phyloP scores from a whole-genome alignment of 768 basidiomycete species.

The Zangia roseola region DNA sequence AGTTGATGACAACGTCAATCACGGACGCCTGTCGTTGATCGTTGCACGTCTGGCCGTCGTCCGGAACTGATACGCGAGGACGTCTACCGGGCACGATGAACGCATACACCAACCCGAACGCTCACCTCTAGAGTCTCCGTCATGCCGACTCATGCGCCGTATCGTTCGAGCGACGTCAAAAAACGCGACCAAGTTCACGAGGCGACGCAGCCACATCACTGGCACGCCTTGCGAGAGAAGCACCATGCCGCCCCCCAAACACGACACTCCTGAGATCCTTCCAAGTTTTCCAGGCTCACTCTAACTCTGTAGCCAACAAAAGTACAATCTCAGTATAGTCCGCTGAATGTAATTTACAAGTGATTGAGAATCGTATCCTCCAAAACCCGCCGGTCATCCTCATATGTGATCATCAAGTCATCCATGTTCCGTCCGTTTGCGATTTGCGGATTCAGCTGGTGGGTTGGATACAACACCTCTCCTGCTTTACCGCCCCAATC shows the following conservation, averaged over 20 bases:
- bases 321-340: too few species aligned
- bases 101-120: neutral
- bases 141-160: conserved; percentile 52
- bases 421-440: too few species aligned
- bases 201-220: conserved; percentile 7
- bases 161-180: conserved; percentile 69
- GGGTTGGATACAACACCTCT: too few species aligned
- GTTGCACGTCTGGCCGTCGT: too few species aligned
- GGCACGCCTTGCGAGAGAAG: conserved; percentile 9
- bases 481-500: too few species aligned
- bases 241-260: conserved; percentile 27
- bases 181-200: conserved; percentile 67
- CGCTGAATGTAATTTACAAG: too few species aligned
- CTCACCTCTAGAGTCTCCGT: conserved; percentile 73
- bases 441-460: too few species aligned
- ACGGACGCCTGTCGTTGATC: conserved; percentile 69
- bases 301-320: too few species aligned
- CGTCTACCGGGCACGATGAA: conserved; percentile 42
- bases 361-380: too few species aligned
- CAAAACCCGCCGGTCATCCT: too few species aligned
- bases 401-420: too few species aligned
- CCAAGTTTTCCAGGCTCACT: conserved; percentile 69
- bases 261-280: conserved; percentile 61
- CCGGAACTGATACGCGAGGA: conserved; percentile 78
- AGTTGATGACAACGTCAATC: conserved; percentile 72